A percentile compares a stretch with the other conserved stretches of the same genome.
phyloP scores from a whole-genome alignment of 352 stramenopile species.

The Globisporangium alternatum region DNA sequence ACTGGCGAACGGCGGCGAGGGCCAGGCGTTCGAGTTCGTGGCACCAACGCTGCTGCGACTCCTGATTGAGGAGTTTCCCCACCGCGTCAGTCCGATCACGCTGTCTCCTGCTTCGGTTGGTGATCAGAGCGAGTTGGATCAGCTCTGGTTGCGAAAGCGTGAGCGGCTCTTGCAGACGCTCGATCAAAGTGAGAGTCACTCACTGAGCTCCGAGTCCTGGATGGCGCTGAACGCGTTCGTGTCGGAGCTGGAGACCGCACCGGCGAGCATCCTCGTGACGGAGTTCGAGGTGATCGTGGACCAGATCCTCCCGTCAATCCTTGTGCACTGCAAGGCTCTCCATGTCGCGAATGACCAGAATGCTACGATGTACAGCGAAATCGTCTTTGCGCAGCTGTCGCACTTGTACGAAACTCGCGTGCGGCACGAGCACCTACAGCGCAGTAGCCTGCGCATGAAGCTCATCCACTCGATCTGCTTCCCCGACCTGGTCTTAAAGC shows the following conservation, averaged over 20 bases:
- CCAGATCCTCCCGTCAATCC: conserved; percentile 30
- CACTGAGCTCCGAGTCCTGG: conserved; percentile 21
- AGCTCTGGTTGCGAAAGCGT: conserved; percentile 13
- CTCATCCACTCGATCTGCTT: conserved; percentile 51
- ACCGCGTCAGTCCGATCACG: conserved; percentile 11
- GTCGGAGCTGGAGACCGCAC: conserved; percentile 30
- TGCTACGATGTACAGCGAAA: conserved; percentile 1
- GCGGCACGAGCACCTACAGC: conserved; percentile 26
- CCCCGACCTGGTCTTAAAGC: conserved; percentile 32
- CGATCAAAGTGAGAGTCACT: not conserved
- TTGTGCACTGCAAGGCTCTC: conserved; percentile 17
- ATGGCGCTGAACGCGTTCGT: conserved; percentile 24
- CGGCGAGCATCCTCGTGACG: conserved; percentile 28
- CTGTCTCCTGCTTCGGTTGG: conserved; percentile 6
- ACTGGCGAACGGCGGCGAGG: conserved; percentile 28
- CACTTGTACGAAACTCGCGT: conserved; percentile 33
- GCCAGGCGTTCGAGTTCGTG: conserved; percentile 48
- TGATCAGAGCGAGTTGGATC: conserved; percentile 12
- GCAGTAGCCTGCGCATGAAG: conserved; percentile 27
- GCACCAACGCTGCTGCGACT: conserved; percentile 48
- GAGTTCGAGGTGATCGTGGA: conserved; percentile 31
- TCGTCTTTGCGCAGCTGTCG: conserved; percentile 34
- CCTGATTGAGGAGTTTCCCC: conserved; percentile 51
- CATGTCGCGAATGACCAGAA: not conserved
- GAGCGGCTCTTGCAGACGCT: not conserved